A percentile compares a stretch with the other conserved stretches of the same genome.
These are phyloP conservation scores for Cucumis variabilis DNA, from an alignment of 331 rosid species.

Conservation along the genomic window DNA sequence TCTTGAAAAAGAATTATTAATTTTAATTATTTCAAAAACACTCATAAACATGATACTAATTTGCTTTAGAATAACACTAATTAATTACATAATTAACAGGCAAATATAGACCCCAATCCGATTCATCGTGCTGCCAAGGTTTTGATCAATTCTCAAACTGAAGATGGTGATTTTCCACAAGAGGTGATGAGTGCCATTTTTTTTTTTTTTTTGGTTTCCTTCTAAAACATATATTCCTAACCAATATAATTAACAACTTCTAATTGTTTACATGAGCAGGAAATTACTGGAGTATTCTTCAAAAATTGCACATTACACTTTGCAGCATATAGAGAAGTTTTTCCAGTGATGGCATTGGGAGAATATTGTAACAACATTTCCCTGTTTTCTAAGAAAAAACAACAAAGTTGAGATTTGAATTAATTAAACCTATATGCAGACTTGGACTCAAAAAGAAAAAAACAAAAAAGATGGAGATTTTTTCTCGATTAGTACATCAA, in stretches of 20 bases:
- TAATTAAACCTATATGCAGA: no score
- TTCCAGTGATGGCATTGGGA: conserved; percentile 71
- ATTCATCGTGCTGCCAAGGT: conserved; percentile 75
- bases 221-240: not conserved
- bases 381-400: conserved; percentile 33
- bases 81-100: conserved; percentile 36
- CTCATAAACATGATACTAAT: no score
- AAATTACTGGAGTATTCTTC: conserved; percentile 57
- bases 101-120: conserved; percentile 65
- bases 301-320: conserved; percentile 60
- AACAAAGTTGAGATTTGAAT: no score
- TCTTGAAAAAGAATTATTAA: no score
- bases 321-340: conserved; percentile 51
- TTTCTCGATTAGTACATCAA: no score
- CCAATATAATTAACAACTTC: not conserved
- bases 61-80: no score
- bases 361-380: conserved; percentile 59
- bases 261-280: conserved; percentile 39
- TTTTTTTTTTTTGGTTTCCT: no score
- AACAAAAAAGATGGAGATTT: no score
- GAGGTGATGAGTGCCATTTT: conserved; percentile 37
- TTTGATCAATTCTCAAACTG: conserved; percentile 55
- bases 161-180: conserved; percentile 60
- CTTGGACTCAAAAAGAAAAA: no score
- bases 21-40: no score